Evolutionary conservation across 1,139 yeast species (phyloP), one percentile per base, ranked within the genome.

Genomic region (Debaryomycetaceae sp.): DNA sequence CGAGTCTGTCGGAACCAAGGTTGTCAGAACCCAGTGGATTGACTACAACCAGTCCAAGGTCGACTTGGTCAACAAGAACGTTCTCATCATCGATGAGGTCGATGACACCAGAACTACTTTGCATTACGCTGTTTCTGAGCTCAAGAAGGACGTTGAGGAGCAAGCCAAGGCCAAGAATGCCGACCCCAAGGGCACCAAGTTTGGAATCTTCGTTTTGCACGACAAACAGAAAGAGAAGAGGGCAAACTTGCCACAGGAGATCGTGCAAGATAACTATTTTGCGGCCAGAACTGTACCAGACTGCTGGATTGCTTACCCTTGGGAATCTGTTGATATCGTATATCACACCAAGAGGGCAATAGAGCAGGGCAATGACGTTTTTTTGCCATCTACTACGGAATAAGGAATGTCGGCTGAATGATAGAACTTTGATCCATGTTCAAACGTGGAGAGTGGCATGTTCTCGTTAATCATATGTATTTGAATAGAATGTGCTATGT

Each of bases 221-320:
- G 95, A 93, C 75, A 93, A 93, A 75, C 71, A 79, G 55, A 93
- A 93, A 76, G 83, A 86, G 49, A 93, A 93, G 78, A 83, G 80
- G 57, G 97, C 97, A 34, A 78, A 79, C 51, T 77, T 84, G 53
- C 89, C 89, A 24, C 75, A 69, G 45, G 85, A 78, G 24, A 80
- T 84, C 70, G 76, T 83, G 76, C 65, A 69, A 36, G 73, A 75
- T 39, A 82, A 87, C 65, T 91, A 91, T 68, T 79, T 89, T 59
- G 97, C 96, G 49, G 97, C 97, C 40, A 81, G 93, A 68, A 80
- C 88, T 40, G 93, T 89, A 37, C 95, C 91, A 37, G 98, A 93
- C 64, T 78, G 78, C 56, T 93, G 99, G 99, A 90, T 89, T 58
- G 97, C 97, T 39, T 93, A 93, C 66, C 98, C 98, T 42, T 93